phyloP scores from a whole-genome alignment of 2,329 filamentous ascomycete species.

The Aspergillus jensenii region DNA sequence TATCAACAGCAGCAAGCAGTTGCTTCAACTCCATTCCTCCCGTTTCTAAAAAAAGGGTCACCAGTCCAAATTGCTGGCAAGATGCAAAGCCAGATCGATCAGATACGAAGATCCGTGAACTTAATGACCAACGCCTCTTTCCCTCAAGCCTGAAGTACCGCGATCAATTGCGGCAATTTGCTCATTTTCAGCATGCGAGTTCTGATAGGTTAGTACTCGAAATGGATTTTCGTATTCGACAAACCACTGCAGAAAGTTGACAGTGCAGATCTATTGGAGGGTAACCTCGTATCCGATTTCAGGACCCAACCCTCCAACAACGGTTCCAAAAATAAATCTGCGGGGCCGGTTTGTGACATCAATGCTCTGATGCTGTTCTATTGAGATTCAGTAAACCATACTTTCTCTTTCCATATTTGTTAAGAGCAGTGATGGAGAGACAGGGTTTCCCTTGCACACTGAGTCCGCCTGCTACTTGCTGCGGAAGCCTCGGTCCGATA shows the following conservation, averaged over 20 bases:
- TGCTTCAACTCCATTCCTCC: no score
- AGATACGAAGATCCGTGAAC: not conserved
- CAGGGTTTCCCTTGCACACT: no score
- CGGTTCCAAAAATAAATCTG: not conserved
- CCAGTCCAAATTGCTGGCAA: not conserved
- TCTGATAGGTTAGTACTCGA: no score
- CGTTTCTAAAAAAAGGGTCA: not conserved
- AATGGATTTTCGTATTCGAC: not conserved
- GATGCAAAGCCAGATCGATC: not conserved
- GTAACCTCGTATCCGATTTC: not conserved
- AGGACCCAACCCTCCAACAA: not conserved
- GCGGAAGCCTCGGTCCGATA: no score
- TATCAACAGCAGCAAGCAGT: no score
- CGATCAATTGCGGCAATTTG: no score
- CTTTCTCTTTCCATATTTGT: no score
- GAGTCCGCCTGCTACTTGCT: no score
- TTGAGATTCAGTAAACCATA: no score
- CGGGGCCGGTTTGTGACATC: not conserved
- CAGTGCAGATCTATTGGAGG: not conserved
- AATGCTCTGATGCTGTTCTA: no score
- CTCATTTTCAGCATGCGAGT: no score
- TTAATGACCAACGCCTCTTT: not conserved
- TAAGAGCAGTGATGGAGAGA: no score
- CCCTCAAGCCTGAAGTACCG: not conserved
- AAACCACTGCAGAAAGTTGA: not conserved